Percentiles rank a stretch among this genome's conserved stretches.
These are phyloP conservation scores for Cornus florida DNA, from an alignment of 148 eudicot species.

Conservation along the genomic window DNA sequence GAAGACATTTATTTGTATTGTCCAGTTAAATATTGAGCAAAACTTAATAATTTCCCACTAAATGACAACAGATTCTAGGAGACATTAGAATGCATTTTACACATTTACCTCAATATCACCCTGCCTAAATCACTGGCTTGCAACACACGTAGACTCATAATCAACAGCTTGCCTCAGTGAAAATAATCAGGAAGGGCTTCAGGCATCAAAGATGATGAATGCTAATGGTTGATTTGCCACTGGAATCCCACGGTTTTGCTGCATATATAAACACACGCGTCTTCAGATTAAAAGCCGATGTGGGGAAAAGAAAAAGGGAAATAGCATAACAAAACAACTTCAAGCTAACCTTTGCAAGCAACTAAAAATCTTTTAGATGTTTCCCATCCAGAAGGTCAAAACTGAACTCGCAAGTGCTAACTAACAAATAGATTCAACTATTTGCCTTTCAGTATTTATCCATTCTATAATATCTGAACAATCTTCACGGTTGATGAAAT, in stretches of 20 bases:
- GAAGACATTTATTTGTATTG: no score
- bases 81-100: background rate
- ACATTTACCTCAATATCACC: no score
- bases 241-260: background rate
- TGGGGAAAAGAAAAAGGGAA: background rate
- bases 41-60: background rate
- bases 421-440: constrained; percentile 21
- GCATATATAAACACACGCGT: background rate
- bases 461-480: constrained; percentile 69
- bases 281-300: background rate
- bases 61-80: no score
- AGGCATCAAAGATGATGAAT: background rate
- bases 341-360: constrained; percentile 3
- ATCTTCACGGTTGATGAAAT: constrained; percentile 55
- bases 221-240: background rate
- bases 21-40: no score
- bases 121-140: no score
- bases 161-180: background rate
- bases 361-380: background rate
- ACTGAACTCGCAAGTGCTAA: background rate
- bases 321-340: background rate
- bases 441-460: constrained; percentile 45
- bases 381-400: background rate
- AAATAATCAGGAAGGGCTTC: background rate
- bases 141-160: background rate